Evolutionary conservation across 495 filamentous ascomycete genomes (phyloP).

Genomic region (Glutinoglossum americanum): DNA sequence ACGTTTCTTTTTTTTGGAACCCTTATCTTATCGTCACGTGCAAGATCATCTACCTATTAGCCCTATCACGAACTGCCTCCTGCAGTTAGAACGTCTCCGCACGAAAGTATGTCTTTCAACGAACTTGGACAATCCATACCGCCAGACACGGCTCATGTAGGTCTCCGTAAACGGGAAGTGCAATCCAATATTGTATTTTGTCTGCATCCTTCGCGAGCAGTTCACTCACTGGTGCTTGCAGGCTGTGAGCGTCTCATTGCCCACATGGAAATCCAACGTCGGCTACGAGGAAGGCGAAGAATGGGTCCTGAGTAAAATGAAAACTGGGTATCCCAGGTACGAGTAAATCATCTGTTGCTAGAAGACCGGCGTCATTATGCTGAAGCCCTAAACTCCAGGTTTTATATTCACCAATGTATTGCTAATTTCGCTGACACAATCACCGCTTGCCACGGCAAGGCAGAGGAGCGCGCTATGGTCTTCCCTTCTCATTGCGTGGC

Average conservation of each 20-base stretch:
- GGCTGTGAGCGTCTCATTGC: slow-evolving; percentile 91
- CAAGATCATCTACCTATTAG: background rate
- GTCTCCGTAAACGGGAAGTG: slow-evolving; percentile 8
- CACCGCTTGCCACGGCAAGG: slow-evolving; percentile 35
- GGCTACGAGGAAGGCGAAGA: slow-evolving; percentile 83
- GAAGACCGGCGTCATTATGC: background rate
- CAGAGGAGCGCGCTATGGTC: slow-evolving; percentile 48
- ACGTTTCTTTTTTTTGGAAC: background rate
- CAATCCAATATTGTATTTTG: slow-evolving; percentile 1
- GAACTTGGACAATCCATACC: slow-evolving; percentile 13
- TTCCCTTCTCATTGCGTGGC: slow-evolving; percentile 55
- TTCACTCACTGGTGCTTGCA: slow-evolving; percentile 18
- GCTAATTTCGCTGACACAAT: slow-evolving; percentile 49
- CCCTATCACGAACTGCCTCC: background rate
- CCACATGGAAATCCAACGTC: slow-evolving; percentile 78
- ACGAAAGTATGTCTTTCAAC: background rate
- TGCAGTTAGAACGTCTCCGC: background rate
- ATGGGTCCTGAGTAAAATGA: slow-evolving; percentile 69
- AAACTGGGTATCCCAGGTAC: slow-evolving; percentile 78
- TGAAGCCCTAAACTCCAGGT: slow-evolving; percentile 24
- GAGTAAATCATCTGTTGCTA: slow-evolving; percentile 2
- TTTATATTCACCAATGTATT: slow-evolving; percentile 79
- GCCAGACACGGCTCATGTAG: slow-evolving; percentile 32
- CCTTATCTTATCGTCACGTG: slow-evolving; percentile 1
- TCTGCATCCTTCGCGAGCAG: slow-evolving; percentile 9